phyloP scores from a whole-genome alignment of 805 yeast genomes.

The Saturnispora kantuleensis region DNA sequence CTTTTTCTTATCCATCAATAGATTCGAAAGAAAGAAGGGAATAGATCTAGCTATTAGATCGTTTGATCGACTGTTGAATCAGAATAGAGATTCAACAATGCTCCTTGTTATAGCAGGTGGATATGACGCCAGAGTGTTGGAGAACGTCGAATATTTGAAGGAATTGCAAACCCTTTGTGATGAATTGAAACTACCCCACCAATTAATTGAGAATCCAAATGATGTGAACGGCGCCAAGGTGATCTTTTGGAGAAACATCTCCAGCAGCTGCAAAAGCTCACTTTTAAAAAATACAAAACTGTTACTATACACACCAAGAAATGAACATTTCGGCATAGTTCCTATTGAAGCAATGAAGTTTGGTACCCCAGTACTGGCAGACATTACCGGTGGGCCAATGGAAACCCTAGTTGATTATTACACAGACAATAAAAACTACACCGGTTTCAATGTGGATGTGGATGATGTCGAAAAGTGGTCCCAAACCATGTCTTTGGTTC shows the following conservation, averaged over 20 bases:
- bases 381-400: constrained; percentile 84
- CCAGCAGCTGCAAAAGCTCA: constrained; percentile 51
- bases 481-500: constrained; percentile 33
- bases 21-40: constrained; percentile 84
- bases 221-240: constrained; percentile 11
- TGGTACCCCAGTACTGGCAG: constrained; percentile 77
- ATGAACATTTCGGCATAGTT: constrained; percentile 95
- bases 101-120: constrained; percentile 72
- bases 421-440: constrained; percentile 20
- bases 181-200: constrained; percentile 4
- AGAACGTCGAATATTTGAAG: constrained; percentile 62
- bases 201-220: neutral
- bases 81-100: constrained; percentile 35
- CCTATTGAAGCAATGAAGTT: constrained; percentile 91
- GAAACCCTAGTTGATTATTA: constrained; percentile 51
- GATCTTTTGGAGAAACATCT: constrained; percentile 68
- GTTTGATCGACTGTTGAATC: constrained; percentile 34
- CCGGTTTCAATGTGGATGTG: constrained; percentile 50
- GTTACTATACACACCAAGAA: constrained; percentile 78
- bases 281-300: constrained; percentile 49
- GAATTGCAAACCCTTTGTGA: constrained; percentile 47
- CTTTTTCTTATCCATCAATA: constrained; percentile 66
- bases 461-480: constrained; percentile 47
- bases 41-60: constrained; percentile 68
- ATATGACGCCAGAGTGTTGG: constrained; percentile 64